Base-by-base conservation (phyloP, 2,329 filamentous ascomycete species). In the Diaporthe vexans region DNA sequence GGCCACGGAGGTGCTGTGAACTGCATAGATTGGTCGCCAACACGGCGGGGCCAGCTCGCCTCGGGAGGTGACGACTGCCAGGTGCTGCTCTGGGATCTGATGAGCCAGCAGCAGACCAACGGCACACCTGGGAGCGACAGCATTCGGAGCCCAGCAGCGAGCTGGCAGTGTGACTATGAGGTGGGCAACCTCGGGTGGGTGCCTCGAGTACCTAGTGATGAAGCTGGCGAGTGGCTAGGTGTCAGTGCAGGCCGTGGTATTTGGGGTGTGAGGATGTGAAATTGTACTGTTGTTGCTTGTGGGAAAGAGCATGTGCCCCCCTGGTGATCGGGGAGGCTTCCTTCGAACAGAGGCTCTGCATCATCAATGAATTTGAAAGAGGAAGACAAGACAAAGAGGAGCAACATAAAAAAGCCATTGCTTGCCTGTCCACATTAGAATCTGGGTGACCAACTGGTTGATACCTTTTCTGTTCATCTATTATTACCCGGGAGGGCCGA, bases 1-100 rank as follows among this genome's bases (percentile, higher is more conserved):
- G 97, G 97, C 29, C 96, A 99, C 81, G 91, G 91, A 29, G 94
- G 94, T 6, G 85, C 94, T 10, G 90, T 99, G 73, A 98, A 97
- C 84, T 97, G 94, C 80, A 94, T 98, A 74, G 97, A 99, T 85
- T 99, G 97, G 97, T 97, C 95, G 11, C 96, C 95, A 0, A 90
- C 91, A 72, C 91, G 95, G 74, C 90, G 97, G 79, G 97, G 97
- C 33, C 94, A 95, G 77, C 90, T 99, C 24, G 96, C 96, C 21
- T 97, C 95, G 0, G 97, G 97, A 46, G 97, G 89, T 8, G 97
- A 99, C 80, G 97, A 99, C 83, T 96, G 92, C 77, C 91, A 97
- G 78, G 96, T 98, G 2, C 88, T 98, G 43, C 88, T 98, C 21
- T 99, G 97, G 97, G 97, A 99, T 83, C 87, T 99, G 13, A 88